phyloP scores from a whole-genome alignment of 23 red algal genomes.

The Agarophyton chilense region DNA sequence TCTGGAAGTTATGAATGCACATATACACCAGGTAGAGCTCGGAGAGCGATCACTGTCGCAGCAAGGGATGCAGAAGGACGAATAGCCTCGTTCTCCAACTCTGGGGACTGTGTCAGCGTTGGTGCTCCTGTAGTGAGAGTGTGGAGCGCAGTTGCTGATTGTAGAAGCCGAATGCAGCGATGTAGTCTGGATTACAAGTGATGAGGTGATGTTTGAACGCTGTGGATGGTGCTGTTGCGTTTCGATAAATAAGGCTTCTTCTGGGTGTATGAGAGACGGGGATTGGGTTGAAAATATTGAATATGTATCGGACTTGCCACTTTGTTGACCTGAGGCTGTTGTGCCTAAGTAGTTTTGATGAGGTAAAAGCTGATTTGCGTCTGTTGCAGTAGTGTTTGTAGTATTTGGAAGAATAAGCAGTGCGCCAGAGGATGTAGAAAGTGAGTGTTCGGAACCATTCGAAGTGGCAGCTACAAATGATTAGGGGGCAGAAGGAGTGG shows the following conservation, averaged over 20 bases:
- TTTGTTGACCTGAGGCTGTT: neutral
- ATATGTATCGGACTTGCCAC: neutral
- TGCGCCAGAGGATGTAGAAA: neutral
- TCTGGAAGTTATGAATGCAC: slow-evolving; percentile 42
- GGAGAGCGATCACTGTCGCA: slow-evolving; percentile 53
- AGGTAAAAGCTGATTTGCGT: neutral
- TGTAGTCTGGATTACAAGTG: neutral
- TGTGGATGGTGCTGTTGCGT: neutral
- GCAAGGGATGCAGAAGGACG: slow-evolving; percentile 22
- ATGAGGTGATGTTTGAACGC: neutral
- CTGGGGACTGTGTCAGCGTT: slow-evolving; percentile 59
- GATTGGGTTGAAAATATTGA: neutral
- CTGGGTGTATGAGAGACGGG: neutral
- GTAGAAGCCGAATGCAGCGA: neutral
- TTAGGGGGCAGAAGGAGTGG: neutral
- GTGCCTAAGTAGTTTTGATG: neutral
- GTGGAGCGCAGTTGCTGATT: slow-evolving; percentile 21
- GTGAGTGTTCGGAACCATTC: neutral
- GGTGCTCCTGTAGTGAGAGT: slow-evolving; percentile 51
- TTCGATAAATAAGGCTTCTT: neutral
- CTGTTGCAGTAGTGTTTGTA: slow-evolving; percentile 3
- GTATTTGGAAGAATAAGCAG: neutral
- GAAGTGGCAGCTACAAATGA: slow-evolving; percentile 20
- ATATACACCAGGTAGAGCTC: slow-evolving; percentile 55
- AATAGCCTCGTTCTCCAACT: slow-evolving; percentile 36